Evolutionary conservation across 208 protist species (phyloP).

Genomic region (Trypanosoma theileri): DNA sequence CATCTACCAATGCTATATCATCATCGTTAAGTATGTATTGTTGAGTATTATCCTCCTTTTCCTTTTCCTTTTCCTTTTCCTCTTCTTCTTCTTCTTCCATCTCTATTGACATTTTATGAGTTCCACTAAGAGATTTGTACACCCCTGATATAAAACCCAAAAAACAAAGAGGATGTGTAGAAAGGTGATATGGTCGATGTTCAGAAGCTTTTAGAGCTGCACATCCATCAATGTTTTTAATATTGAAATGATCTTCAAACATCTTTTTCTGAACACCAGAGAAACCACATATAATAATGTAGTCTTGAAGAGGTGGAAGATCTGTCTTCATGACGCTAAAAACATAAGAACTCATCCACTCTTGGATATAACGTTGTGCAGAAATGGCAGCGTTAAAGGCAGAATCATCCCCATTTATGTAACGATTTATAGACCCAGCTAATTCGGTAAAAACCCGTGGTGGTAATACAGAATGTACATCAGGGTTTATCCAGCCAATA

Average conservation of each 20-base stretch:
- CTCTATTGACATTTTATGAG: constrained; percentile 8
- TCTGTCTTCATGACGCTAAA: constrained; percentile 82
- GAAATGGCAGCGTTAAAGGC: constrained; percentile 48
- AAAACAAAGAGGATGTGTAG: constrained; percentile 85
- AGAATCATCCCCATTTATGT: constrained; percentile 69
- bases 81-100: constrained; percentile 22
- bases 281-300: constrained; percentile 74
- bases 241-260: constrained; percentile 28
- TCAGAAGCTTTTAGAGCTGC: constrained; percentile 50
- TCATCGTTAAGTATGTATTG: constrained; percentile 29
- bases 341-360: constrained; percentile 86
- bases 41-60: constrained; percentile 23
- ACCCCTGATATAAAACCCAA: constrained; percentile 54
- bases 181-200: constrained; percentile 70
- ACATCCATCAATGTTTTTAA: constrained; percentile 1
- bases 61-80: constrained; percentile 9
- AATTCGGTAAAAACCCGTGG: constrained; percentile 54
- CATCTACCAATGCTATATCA: constrained; percentile 36
- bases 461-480: constrained; percentile 52
- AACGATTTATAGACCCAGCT: constrained; percentile 59
- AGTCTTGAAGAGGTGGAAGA: constrained; percentile 84
- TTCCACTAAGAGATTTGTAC: constrained; percentile 52
- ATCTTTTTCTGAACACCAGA: constrained; percentile 49
- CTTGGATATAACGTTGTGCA: constrained; percentile 75
- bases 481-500: constrained; percentile 75